Base-by-base conservation (phyloP, 148 eudicot genomes). In the Dysphania ambrosioides region DNA sequence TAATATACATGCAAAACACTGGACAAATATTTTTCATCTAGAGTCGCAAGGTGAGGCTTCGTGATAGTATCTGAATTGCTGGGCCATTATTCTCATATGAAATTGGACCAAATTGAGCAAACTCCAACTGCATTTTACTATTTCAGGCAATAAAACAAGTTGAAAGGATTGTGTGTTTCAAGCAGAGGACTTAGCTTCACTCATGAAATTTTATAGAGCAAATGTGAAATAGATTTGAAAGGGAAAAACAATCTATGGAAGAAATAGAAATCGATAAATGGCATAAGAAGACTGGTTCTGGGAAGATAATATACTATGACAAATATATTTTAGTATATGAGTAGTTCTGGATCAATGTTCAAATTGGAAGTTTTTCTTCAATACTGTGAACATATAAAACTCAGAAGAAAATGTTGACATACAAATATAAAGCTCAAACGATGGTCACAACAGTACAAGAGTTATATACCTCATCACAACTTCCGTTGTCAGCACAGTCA, bases 401-500 rank as follows among this genome's bases (percentile, higher is more conserved):
- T 66, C 8, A 23, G 51, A 19, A 66, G 21, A 36, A 61, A 23
- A 65, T 23, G 13, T 38, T 66, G 70, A 38, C 30, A 38, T 38
- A 11, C 9, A 75, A n/a, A 57, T 29, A 57, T 7, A 57, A n/a
- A 36, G 36, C 18, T 8, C 66, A 73, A 6, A 67, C 16, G 34
- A 32, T 32, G 13, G 24, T 67, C 32, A 12, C 13, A 53, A 36
- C 57, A 57, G 55, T 30, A 62, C 35, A 51, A 51, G 21, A 81
- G 76, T 83, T 64, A 61, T 27, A 76, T 40, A 93, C 98, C 97
- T 94, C 97, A 70, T 92, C 83, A 83, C 96, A 90, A 36, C 71
- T 58, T 61, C 96, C 98, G 84, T 90, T 90, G 84, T 93, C 98
- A 42, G 70, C 34, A 79, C 98, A 87, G 80, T 90, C 96, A 86